Base-by-base conservation (phyloP, 2,329 filamentous ascomycete species). In the Xylaria sp. region DNA sequence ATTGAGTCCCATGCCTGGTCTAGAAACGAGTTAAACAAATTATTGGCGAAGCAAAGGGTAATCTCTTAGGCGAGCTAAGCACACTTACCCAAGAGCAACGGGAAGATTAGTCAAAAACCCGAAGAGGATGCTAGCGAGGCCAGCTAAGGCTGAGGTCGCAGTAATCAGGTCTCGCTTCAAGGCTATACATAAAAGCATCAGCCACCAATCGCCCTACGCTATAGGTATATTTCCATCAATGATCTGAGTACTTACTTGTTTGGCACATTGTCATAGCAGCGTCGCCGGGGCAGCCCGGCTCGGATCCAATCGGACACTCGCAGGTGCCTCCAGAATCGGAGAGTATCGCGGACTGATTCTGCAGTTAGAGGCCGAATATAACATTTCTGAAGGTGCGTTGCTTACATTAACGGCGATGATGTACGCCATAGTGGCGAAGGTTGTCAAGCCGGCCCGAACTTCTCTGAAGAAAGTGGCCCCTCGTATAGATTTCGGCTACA, bases 41-140 rank as follows among this genome's bases (percentile, higher is more conserved):
- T 13, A 44, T 69, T 17, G 42, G 3, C 28, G 1, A 69, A 38
- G 17, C 2, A n/a, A 28, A 40, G n/a, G 17, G 28, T 7, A 20
- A n/a, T 26, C 17, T 15, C 11, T 17, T 31, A 4, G 31, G 7
- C 28, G 20, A 15, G 3, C 28, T 23, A 7, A 20, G 23, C 15
- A 36, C n/a, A 81, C 84, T 88, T 77, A 92, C 92, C 89, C 92
- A 44, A 93, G 80, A 7, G 89, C 90, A 63, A 93, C 91, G 0
- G 93, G 93, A 61, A 96, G 86, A 73, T 97, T 97, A 33, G 93
- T 93, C 62, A 94, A 84, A 23, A 95, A 85, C 3, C 93, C 93
- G 82, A 97, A 95, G 67, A 87, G 83, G 74, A 97, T 90, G 28
- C 90, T 92, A 0, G 91, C 87, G 67, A 96, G 83, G 6, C 92